Conservation (phyloP, 768 basidiomycete genomes). For the Pulveroboletus sp. region DNA sequence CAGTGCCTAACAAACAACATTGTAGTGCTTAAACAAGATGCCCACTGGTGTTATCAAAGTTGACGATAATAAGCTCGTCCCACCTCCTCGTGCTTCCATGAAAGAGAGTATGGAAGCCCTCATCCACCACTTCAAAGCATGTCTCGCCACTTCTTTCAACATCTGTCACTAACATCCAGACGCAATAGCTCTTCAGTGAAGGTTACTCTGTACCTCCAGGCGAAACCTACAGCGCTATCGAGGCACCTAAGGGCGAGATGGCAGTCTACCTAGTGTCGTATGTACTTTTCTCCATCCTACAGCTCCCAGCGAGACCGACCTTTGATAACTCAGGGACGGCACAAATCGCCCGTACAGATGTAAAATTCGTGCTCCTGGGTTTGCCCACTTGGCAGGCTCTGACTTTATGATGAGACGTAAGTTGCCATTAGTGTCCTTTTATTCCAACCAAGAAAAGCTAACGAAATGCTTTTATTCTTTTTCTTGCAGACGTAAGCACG, state of each 20-base stretch:
- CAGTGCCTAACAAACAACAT: neutral
- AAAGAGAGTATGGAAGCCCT: constrained; percentile 98
- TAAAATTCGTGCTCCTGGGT: constrained; percentile 95
- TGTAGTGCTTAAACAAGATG: constrained; percentile 94
- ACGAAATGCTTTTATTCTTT: constrained; percentile 1
- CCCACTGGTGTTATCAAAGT: constrained; percentile 88
- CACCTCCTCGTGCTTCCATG: constrained; percentile 95
- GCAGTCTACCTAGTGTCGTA: constrained; percentile 95
- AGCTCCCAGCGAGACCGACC: neutral
- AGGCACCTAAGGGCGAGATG: constrained; percentile 99
- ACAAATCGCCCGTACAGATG: constrained; percentile 95
- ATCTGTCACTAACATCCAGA: neutral
- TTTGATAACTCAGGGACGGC: constrained; percentile 59
- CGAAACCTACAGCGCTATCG: constrained; percentile 95
- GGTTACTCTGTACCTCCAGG: constrained; percentile 95
- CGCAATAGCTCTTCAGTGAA: constrained; percentile 80
- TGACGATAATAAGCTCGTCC: constrained; percentile 96
- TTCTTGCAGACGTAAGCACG: constrained; percentile 35
- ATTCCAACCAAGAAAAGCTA: neutral
- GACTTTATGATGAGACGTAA: constrained; percentile 98
- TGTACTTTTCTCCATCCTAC: constrained; percentile 25
- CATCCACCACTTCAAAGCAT: constrained; percentile 96
- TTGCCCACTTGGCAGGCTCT: constrained; percentile 90
- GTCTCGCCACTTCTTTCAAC: neutral
- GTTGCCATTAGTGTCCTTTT: constrained; percentile 26